Evolutionary conservation across 306 rosid genomes (phyloP), one percentile per base, ranked within the genome.

Genomic region (Trichosanthes truncata): DNA sequence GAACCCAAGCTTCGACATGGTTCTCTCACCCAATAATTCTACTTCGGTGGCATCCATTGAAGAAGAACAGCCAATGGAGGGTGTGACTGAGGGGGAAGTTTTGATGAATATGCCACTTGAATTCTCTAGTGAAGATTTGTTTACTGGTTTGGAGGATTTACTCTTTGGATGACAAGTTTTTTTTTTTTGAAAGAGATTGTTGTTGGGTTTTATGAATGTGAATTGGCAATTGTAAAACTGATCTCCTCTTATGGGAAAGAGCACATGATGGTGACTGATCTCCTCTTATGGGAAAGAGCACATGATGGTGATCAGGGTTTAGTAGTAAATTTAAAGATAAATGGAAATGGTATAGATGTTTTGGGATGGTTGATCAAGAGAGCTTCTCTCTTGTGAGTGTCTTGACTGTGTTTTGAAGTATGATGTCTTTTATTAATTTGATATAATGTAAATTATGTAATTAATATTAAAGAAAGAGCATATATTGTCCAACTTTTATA

Each of bases 141-240:
- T 72, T 18, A 12, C 56, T 23, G 59, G 77, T 26, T 72, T 45
- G 77, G 77, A 72, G 77, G 77, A 72, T 43, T 45, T 72, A 4
- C 57, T 72, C 25, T 72, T 43, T 25, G 23, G 57, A 72, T 72
- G 59, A 72, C 53, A 9, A 18, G 0, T 17, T 33, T 31, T 62
- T 36, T 56, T 56, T 7, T 31, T 26, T 13, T 53, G 38, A 29
- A 15, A 15, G 41, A 13, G 45, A 63, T 63, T 63, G 43, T 68
- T 41, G 75, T 69, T 68, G 29, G 52, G 18, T 65, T 65, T 33
- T 20, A 65, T 65, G 41, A 35, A 65, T 66, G 11, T 67, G 52
- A 68, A 21, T n/a, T 68, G 4, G 6, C 17, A 68, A n/a, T 68
- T 40, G 35, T 68, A 68, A 21, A 68, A 68, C 35, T 66, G 46